Percentiles rank a stretch among this genome's conserved stretches.
Evolutionary conservation across 225 moss, liverwort and hornwort genomes (phyloP).

Genomic region (Antitrichia curtipendula): DNA sequence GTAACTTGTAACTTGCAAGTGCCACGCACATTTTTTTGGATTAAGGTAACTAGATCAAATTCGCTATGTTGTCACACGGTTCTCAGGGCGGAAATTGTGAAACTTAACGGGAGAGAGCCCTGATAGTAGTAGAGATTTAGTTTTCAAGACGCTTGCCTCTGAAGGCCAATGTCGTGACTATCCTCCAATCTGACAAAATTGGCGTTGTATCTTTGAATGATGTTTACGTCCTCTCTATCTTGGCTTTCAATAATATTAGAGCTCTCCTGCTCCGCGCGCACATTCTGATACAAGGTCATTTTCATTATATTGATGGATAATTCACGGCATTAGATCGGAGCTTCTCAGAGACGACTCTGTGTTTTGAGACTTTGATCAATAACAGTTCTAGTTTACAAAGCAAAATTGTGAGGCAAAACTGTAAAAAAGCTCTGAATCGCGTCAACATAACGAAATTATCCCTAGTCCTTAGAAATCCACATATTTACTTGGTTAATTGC

Average conservation of each 20-base stretch:
- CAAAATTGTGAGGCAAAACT: background rate
- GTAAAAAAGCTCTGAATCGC: background rate
- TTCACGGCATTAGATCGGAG: background rate
- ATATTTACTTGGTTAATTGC: background rate
- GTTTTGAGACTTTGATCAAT: background rate
- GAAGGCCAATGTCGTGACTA: background rate
- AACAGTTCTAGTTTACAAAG: background rate
- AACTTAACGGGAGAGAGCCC: background rate
- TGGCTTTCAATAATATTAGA: background rate
- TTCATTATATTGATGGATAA: background rate
- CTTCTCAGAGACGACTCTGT: background rate
- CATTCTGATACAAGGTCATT: background rate
- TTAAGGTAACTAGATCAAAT: background rate
- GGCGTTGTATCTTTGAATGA: background rate
- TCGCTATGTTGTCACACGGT: background rate
- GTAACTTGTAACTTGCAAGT: background rate
- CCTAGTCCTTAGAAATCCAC: background rate
- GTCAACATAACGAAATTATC: background rate
- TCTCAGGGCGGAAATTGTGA: background rate
- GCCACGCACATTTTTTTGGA: background rate
- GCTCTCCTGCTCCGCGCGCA: background rate
- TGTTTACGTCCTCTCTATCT: background rate
- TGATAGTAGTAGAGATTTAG: background rate
- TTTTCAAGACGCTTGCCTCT: background rate
- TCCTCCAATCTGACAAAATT: background rate